phyloP scores from a whole-genome alignment of 2,329 filamentous ascomycete species.

The Colletotrichum horii region DNA sequence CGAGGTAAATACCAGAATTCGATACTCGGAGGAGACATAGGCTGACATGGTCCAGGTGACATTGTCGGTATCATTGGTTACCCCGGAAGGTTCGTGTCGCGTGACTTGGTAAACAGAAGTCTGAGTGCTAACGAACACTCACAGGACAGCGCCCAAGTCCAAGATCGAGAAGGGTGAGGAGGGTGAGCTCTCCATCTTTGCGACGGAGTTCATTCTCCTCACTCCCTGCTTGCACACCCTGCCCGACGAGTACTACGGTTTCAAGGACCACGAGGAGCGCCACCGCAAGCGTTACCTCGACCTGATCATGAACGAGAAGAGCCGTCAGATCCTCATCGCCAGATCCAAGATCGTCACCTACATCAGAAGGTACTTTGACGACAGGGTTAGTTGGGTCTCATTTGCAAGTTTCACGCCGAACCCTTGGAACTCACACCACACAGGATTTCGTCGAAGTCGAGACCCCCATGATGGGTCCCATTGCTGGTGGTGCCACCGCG shows the following conservation, averaged over 20 bases:
- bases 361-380: conserved; percentile 87
- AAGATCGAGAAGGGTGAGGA: conserved; percentile 79
- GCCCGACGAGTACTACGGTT: conserved; percentile 89
- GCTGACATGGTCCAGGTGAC: conserved; percentile 58
- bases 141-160: conserved; percentile 83
- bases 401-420: background rate
- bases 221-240: conserved; percentile 91
- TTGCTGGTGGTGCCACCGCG: conserved; percentile 93
- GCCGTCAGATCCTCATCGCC: conserved; percentile 82
- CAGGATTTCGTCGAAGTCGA: conserved; percentile 89
- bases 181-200: conserved; percentile 94
- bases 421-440: background rate
- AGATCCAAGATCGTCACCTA: conserved; percentile 88
- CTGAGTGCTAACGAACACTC: background rate
- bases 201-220: conserved; percentile 82
- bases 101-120: background rate
- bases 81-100: conserved; percentile 57
- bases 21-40: background rate
- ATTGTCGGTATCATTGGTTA: conserved; percentile 88
- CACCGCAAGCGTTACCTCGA: conserved; percentile 94
- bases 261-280: conserved; percentile 93
- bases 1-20: conserved; percentile 51
- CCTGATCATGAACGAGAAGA: conserved; percentile 93
- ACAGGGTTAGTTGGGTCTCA: conserved; percentile 46
- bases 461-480: conserved; percentile 96